These are phyloP conservation scores for Recurvomyces mirabilis DNA, from an alignment of 495 filamentous ascomycete species.

Conservation along the genomic window DNA sequence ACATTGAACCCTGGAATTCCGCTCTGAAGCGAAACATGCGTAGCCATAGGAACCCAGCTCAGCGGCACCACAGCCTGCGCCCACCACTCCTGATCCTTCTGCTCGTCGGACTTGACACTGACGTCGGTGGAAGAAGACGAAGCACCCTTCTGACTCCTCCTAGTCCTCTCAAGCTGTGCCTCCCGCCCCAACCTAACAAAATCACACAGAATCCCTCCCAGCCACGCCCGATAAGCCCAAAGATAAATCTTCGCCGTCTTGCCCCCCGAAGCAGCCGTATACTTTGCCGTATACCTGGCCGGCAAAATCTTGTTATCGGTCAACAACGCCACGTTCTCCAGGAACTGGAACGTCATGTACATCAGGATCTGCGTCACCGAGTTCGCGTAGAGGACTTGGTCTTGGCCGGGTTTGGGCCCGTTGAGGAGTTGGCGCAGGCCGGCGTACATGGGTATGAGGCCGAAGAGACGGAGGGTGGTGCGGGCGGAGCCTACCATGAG, in stretches of 20 bases:
- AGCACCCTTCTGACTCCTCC: slow-evolving; percentile 15
- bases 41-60: slow-evolving; percentile 29
- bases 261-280: slow-evolving; percentile 11
- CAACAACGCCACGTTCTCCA: slow-evolving; percentile 28
- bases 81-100: slow-evolving; percentile 30
- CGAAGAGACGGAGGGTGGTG: slow-evolving; percentile 30
- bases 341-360: slow-evolving; percentile 29
- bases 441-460: slow-evolving; percentile 29
- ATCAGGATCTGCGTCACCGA: slow-evolving; percentile 22
- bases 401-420: slow-evolving; percentile 23
- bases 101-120: slow-evolving; percentile 18
- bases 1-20: slow-evolving; percentile 28
- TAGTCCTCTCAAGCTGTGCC: slow-evolving; percentile 18
- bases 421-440: slow-evolving; percentile 25
- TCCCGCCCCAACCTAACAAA: slow-evolving; percentile 24
- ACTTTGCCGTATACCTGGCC: slow-evolving; percentile 19
- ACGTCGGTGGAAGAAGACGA: too few relatives aligned
- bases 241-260: slow-evolving; percentile 24
- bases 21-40: slow-evolving; percentile 24
- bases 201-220: slow-evolving; percentile 28
- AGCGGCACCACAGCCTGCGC: slow-evolving; percentile 26
- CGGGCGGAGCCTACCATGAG: slow-evolving; percentile 25
- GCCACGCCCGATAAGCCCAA: slow-evolving; percentile 26
- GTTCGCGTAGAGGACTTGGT: slow-evolving; percentile 26
- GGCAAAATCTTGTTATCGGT: slow-evolving; percentile 24